phyloP scores from a whole-genome alignment of 75 land plant species.

The Pinus tabuliformis region DNA sequence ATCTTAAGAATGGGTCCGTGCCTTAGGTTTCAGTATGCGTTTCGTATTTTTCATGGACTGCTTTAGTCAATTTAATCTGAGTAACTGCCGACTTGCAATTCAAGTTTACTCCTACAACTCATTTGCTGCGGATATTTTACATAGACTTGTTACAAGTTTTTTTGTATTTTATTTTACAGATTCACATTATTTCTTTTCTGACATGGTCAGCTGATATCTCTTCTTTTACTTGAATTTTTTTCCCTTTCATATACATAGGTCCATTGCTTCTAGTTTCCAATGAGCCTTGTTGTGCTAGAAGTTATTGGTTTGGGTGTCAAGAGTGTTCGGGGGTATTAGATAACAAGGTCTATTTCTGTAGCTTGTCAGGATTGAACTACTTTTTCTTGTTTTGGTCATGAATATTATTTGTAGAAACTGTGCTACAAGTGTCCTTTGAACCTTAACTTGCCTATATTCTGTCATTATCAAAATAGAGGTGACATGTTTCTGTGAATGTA shows the following conservation, averaged over 20 bases:
- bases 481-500: neutral
- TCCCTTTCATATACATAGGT: neutral
- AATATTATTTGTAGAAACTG: neutral
- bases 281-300: neutral
- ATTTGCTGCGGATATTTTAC: neutral
- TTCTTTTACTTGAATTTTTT: neutral
- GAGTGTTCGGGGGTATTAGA: neutral
- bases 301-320: constrained; percentile 7
- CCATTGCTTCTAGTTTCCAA: neutral
- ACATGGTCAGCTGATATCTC: neutral
- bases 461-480: neutral
- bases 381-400: neutral
- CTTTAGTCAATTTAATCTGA: neutral
- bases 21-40: neutral
- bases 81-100: neutral
- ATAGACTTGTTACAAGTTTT: neutral
- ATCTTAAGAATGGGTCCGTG: neutral
- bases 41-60: neutral
- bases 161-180: neutral
- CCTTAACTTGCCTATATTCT: neutral
- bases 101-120: neutral
- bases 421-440: neutral
- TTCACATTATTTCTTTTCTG: neutral
- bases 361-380: neutral
- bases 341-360: neutral